phyloP scores from a whole-genome alignment of 495 filamentous ascomycete genomes.

The Endocarpon pusillum region DNA sequence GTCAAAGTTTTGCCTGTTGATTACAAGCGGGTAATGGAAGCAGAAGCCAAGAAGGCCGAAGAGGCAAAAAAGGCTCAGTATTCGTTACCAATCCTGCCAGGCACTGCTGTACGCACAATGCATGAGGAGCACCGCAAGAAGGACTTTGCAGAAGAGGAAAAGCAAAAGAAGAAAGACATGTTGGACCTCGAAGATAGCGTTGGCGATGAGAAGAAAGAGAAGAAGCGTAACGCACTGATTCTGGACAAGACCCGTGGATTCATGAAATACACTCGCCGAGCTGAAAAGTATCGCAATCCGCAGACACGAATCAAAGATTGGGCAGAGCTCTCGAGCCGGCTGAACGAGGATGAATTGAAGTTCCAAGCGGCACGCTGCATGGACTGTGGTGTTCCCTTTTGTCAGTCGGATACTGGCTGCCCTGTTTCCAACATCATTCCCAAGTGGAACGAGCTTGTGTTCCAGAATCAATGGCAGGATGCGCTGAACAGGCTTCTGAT shows the following conservation, averaged over 20 bases:
- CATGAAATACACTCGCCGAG: conserved; percentile 94
- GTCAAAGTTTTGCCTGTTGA: conserved; percentile 91
- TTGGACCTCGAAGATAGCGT: conserved; percentile 93
- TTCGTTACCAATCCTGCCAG: conserved; percentile 61
- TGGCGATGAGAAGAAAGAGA: conserved; percentile 67
- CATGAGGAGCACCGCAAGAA: conserved; percentile 43
- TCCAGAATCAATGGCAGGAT: conserved; percentile 87
- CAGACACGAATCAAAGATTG: conserved; percentile 85
- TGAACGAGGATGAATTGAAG: conserved; percentile 95
- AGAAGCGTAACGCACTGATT: conserved; percentile 84
- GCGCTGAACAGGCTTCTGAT: conserved; percentile 88
- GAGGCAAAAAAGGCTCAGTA: conserved; percentile 74
- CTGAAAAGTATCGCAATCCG: conserved; percentile 85
- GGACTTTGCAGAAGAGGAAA: conserved; percentile 36
- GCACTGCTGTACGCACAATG: conserved; percentile 24
- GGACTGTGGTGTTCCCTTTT: conserved; percentile 99
- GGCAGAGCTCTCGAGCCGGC: conserved; percentile 75
- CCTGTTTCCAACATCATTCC: conserved; percentile 99
- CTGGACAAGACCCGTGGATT: conserved; percentile 97
- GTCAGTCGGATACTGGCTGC: conserved; percentile 92
- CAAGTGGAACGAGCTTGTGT: conserved; percentile 95
- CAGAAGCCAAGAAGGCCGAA: conserved; percentile 72
- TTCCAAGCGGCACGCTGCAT: conserved; percentile 98
- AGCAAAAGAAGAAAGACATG: conserved; percentile 61
- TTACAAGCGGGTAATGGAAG: conserved; percentile 86